Percentiles rank a stretch among this genome's conserved stretches.
Evolutionary conservation across 1,284 basidiomycete genomes (phyloP).

Genomic region (Puccinia polysora): DNA sequence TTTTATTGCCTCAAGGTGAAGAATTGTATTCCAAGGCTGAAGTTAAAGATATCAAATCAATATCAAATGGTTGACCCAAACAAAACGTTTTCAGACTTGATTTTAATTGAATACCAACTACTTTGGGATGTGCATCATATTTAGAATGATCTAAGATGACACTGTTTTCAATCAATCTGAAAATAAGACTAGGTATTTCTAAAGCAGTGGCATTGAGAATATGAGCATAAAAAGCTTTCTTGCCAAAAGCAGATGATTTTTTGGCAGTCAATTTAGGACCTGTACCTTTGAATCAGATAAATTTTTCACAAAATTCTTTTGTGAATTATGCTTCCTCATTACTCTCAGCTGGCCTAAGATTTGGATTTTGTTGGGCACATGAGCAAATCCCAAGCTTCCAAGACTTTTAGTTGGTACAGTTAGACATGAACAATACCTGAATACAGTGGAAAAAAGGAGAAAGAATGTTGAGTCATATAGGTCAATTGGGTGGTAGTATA

Average conservation of each 20-base stretch:
- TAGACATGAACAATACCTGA: slow-evolving; percentile 83
- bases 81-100: slow-evolving; percentile 26
- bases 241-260: too few species aligned
- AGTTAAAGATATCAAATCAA: slow-evolving; percentile 18
- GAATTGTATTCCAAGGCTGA: not conserved
- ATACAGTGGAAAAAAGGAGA: too few species aligned
- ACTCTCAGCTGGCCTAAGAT: too few species aligned
- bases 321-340: too few species aligned
- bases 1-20: not conserved
- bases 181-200: slow-evolving; percentile 79
- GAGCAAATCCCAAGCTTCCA: slow-evolving; percentile 69
- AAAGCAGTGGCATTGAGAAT: slow-evolving; percentile 91
- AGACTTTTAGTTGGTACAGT: slow-evolving; percentile 91
- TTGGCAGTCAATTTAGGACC: not conserved
- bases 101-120: slow-evolving; percentile 16
- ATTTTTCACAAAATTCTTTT: too few species aligned
- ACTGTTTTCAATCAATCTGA: slow-evolving; percentile 85
- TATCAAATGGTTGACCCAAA: slow-evolving; percentile 10
- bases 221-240: slow-evolving; percentile 63
- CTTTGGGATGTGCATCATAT: too few species aligned
- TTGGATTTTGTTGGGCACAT: not conserved
- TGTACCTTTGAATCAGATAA: too few species aligned
- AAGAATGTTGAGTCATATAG: too few species aligned
- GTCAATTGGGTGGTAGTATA: too few species aligned
- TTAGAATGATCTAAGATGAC: slow-evolving; percentile 53